These are phyloP conservation scores for Chlorophyllum brunneum DNA, from an alignment of 768 basidiomycete species.

Conservation along the genomic window DNA sequence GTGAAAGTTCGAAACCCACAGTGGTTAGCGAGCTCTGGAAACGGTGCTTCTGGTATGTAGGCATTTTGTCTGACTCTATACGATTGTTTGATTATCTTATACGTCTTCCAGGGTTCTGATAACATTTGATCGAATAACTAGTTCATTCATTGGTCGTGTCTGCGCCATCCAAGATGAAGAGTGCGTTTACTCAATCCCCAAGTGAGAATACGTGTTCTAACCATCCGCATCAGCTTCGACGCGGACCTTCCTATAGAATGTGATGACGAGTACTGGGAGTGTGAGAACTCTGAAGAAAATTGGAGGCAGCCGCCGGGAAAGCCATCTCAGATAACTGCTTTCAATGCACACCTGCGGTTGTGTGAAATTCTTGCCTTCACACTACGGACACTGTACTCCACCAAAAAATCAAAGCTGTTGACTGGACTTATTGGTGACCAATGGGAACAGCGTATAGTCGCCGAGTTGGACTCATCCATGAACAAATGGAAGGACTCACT, in stretches of 20 bases:
- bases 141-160: conserved; percentile 59
- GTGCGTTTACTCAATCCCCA: conserved; percentile 32
- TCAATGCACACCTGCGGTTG: conserved; percentile 51
- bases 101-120: conserved; percentile 25
- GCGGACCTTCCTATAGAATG: conserved; percentile 62
- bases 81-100: background rate
- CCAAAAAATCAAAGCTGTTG: conserved; percentile 36
- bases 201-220: background rate
- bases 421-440: conserved; percentile 45
- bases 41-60: conserved; percentile 47
- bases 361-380: conserved; percentile 61
- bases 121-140: conserved; percentile 29
- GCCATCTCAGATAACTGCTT: conserved; percentile 50
- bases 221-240: conserved; percentile 44
- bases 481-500: conserved; percentile 58
- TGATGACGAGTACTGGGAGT: conserved; percentile 45
- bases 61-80: background rate
- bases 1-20: conserved; percentile 27
- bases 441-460: conserved; percentile 52
- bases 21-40: conserved; percentile 60
- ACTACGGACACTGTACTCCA: conserved; percentile 52
- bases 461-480: conserved; percentile 60
- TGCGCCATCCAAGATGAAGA: conserved; percentile 70
- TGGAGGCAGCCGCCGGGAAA: conserved; percentile 64
- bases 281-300: conserved; percentile 38